Evolutionary conservation across 805 yeast genomes (phyloP).

Genomic region (Schwanniomyces yamadae): DNA sequence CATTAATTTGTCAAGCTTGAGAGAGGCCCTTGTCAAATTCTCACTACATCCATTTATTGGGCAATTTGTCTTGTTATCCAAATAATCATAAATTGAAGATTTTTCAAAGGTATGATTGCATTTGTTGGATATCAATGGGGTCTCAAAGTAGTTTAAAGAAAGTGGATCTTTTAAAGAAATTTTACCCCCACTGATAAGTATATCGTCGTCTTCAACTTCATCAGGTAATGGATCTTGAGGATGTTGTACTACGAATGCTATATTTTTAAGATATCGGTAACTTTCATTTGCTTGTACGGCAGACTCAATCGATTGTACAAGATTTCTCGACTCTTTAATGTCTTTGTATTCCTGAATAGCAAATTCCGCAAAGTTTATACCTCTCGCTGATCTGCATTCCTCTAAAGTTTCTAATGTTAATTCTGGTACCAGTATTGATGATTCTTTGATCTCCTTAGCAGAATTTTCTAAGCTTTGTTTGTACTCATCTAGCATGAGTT

Average conservation of each 20-base stretch:
- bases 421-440: conserved; percentile 19
- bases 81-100: conserved; percentile 37
- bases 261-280: conserved; percentile 36
- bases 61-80: conserved; percentile 36
- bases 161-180: conserved; percentile 70
- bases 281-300: conserved; percentile 8
- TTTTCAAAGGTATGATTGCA: conserved; percentile 68
- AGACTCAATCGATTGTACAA: conserved; percentile 7
- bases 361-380: conserved; percentile 17
- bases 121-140: conserved; percentile 53
- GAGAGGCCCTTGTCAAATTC: conserved; percentile 32
- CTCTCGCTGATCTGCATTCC: conserved; percentile 11
- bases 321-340: conserved; percentile 4
- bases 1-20: conserved; percentile 54
- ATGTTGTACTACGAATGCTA: conserved; percentile 49
- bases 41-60: conserved; percentile 59
- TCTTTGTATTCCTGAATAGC: conserved; percentile 10
- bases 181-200: conserved; percentile 68
- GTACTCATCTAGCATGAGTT: conserved; percentile 11
- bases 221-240: conserved; percentile 66
- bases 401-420: conserved; percentile 21
- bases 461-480: conserved; percentile 12
- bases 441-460: conserved; percentile 19
- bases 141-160: conserved; percentile 48
- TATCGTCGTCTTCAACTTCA: conserved; percentile 54